These are phyloP conservation scores for Decorospora gaudefroyi DNA, from an alignment of 2,329 filamentous ascomycete species.

Conservation along the genomic window DNA sequence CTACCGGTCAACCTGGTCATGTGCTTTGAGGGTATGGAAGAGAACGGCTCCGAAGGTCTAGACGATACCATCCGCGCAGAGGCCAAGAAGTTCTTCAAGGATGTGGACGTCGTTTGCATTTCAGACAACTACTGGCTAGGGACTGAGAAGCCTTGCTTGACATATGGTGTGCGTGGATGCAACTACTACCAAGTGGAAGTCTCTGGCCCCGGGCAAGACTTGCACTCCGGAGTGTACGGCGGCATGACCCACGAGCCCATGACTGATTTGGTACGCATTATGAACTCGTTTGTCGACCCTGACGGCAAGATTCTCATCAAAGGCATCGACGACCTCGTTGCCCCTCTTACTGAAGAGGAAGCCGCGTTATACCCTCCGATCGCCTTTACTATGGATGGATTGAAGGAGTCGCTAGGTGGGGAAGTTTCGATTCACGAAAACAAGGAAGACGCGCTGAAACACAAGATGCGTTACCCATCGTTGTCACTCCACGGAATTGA, in stretches of 20 bases:
- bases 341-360: constrained; percentile 83
- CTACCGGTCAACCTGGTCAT: constrained; percentile 97
- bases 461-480: constrained; percentile 91
- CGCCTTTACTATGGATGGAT: constrained; percentile 92
- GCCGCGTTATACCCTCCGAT: constrained; percentile 86
- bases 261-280: constrained; percentile 86
- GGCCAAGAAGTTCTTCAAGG: constrained; percentile 92
- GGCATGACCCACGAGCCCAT: constrained; percentile 97
- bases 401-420: constrained; percentile 89
- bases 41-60: constrained; percentile 94
- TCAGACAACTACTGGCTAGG: constrained; percentile 99
- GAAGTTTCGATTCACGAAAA: constrained; percentile 83
- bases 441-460: constrained; percentile 93
- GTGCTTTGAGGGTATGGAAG: constrained; percentile 99
- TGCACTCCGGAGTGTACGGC: constrained; percentile 96
- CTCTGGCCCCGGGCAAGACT: constrained; percentile 86
- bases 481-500: constrained; percentile 94
- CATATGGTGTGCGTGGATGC: constrained; percentile 94
- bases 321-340: constrained; percentile 93
- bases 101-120: constrained; percentile 95
- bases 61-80: constrained; percentile 93
- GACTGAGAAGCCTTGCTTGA: constrained; percentile 96
- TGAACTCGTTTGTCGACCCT: constrained; percentile 83
- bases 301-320: constrained; percentile 91
- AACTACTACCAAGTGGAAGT: constrained; percentile 97